Conservation (phyloP, 768 basidiomycete genomes). For the Psilocybe azurescens region DNA sequence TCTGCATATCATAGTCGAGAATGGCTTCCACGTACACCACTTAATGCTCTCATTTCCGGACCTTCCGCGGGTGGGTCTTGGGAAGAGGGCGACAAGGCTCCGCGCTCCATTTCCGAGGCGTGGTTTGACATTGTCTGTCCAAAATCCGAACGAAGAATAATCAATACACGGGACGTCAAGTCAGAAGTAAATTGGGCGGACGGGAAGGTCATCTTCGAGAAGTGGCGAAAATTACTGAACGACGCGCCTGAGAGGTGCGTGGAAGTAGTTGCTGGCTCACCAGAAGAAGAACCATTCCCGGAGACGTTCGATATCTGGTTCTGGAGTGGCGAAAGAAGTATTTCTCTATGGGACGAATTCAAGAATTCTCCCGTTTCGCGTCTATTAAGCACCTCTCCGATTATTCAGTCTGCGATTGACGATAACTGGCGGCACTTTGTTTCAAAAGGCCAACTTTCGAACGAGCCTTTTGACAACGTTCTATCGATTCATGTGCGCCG, state of each 20-base stretch:
- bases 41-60: conserved; percentile 50
- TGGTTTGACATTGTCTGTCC: conserved; percentile 57
- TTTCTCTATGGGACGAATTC: conserved; percentile 51
- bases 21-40: conserved; percentile 40
- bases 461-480: conserved; percentile 46
- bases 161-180: conserved; percentile 47
- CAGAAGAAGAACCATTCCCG: conserved; percentile 41
- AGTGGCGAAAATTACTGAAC: conserved; percentile 44
- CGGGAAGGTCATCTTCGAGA: conserved; percentile 41
- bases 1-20: conserved; percentile 24
- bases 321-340: conserved; percentile 43
- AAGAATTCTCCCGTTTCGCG: conserved; percentile 47
- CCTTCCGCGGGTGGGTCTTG: conserved; percentile 52
- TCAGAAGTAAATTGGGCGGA: conserved; percentile 32
- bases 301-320: conserved; percentile 55
- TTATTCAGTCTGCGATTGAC: conserved; percentile 48
- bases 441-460: conserved; percentile 28
- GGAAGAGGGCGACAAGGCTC: conserved; percentile 43
- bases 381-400: conserved; percentile 45
- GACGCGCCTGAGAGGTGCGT: conserved; percentile 50
- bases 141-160: conserved; percentile 37
- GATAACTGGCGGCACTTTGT: conserved; percentile 46
- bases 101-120: conserved; percentile 49
- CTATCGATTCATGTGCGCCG: conserved; percentile 58
- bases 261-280: conserved; percentile 42